A percentile compares a stretch with the other conserved stretches of the same genome.
Evolutionary conservation across 495 filamentous ascomycete genomes (phyloP).

Genomic region (Glutinoglossum americanum): DNA sequence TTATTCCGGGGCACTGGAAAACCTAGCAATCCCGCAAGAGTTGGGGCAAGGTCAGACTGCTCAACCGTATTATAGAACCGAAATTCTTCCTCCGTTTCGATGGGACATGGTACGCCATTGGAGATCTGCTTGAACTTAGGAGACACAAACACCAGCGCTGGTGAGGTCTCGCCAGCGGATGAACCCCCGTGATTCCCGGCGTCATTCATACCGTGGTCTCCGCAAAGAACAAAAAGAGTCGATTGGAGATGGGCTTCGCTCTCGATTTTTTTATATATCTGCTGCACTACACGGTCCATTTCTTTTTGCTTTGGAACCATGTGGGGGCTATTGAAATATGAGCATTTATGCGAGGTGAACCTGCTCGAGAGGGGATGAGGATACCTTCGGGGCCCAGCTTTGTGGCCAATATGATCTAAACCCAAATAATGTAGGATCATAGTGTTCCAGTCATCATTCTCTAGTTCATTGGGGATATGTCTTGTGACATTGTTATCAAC

Average conservation of each 20-base stretch:
- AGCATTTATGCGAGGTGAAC: background rate
- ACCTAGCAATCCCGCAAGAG: slow-evolving; percentile 67
- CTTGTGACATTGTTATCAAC: slow-evolving; percentile 95
- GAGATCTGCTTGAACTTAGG: slow-evolving; percentile 49
- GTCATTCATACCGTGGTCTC: slow-evolving; percentile 98
- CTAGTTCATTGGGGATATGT: slow-evolving; percentile 58
- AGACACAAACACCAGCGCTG: slow-evolving; percentile 78
- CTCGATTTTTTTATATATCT: slow-evolving; percentile 58
- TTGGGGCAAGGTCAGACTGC: slow-evolving; percentile 83
- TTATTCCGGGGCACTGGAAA: slow-evolving; percentile 87
- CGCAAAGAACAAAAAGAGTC: slow-evolving; percentile 68
- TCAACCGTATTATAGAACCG: slow-evolving; percentile 68
- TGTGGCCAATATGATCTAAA: slow-evolving; percentile 94
- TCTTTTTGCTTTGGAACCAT: slow-evolving; percentile 88
- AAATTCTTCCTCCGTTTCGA: slow-evolving; percentile 32
- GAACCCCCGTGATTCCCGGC: slow-evolving; percentile 95
- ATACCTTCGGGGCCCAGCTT: slow-evolving; percentile 72
- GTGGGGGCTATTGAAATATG: slow-evolving; percentile 33
- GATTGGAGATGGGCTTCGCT: slow-evolving; percentile 43
- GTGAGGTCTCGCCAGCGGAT: slow-evolving; percentile 75
- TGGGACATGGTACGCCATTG: slow-evolving; percentile 19
- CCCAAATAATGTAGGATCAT: slow-evolving; percentile 92
- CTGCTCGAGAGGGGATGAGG: background rate
- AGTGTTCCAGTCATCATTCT: slow-evolving; percentile 66
- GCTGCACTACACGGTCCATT: slow-evolving; percentile 68